Conservation (phyloP, 768 basidiomycete genomes). For the Leccinum disarticulatum region DNA sequence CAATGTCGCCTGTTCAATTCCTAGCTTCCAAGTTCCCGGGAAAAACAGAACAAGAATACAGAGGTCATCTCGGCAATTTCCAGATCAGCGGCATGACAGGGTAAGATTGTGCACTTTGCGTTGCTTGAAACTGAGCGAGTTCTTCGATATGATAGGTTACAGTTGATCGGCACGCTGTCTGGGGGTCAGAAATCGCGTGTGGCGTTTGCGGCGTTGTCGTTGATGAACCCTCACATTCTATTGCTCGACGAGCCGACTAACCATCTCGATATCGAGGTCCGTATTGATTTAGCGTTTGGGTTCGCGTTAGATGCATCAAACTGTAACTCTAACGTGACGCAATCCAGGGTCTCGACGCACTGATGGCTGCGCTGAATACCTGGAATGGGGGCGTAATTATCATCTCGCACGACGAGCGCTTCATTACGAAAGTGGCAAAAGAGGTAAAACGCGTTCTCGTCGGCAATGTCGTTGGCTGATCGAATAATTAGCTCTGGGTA, state of each 20-base stretch:
- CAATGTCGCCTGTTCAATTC: conserved; percentile 92
- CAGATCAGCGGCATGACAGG: conserved; percentile 97
- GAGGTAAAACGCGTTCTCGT: conserved; percentile 47
- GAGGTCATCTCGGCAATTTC: conserved; percentile 93
- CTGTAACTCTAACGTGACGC: conserved; percentile 3
- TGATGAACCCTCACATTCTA: conserved; percentile 89
- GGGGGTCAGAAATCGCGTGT: conserved; percentile 98
- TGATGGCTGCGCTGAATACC: conserved; percentile 75
- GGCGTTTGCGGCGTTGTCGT: conserved; percentile 82
- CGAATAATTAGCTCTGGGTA: conserved; percentile 74
- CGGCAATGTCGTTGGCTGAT: conserved; percentile 1
- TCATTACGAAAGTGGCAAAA: conserved; percentile 86
- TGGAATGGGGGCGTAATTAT: conserved; percentile 94
- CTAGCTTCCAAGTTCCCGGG: conserved; percentile 91
- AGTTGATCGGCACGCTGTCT: conserved; percentile 86
- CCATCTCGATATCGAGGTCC: conserved; percentile 91
- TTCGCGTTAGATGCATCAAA: neutral
- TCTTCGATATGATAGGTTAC: conserved; percentile 48
- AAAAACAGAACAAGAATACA: conserved; percentile 93
- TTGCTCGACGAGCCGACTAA: conserved; percentile 97
- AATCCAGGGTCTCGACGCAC: conserved; percentile 85
- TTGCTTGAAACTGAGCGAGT: neutral
- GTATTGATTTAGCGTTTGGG: neutral
- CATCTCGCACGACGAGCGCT: conserved; percentile 94
- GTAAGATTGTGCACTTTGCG: conserved; percentile 37